A percentile compares a stretch with the other conserved stretches of the same genome.
phyloP scores from a whole-genome alignment of 1,284 basidiomycete species.

The Golubevia sp. region DNA sequence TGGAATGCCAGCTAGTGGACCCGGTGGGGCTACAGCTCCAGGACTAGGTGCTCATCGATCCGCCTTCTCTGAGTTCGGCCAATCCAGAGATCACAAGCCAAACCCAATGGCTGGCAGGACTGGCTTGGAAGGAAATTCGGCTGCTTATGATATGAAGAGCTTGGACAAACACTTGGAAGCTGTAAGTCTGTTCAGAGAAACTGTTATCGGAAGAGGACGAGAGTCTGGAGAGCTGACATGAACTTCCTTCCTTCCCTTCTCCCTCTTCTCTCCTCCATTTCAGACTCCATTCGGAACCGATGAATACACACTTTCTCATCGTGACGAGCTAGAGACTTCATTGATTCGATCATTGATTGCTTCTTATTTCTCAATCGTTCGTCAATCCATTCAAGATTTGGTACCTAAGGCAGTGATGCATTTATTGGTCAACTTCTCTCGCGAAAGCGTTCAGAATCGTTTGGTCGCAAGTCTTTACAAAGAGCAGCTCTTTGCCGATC shows the following conservation, averaged over 20 bases:
- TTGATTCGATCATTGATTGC: constrained; percentile 92
- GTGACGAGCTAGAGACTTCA: constrained; percentile 94
- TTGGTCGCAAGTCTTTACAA: constrained; percentile 91
- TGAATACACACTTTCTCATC: constrained; percentile 69
- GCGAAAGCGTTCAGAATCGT: constrained; percentile 92
- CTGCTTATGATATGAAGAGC: constrained; percentile 98
- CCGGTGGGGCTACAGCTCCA: constrained; percentile 25
- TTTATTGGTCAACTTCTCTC: constrained; percentile 92
- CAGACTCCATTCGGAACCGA: constrained; percentile 70
- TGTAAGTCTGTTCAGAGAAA: constrained; percentile 15
- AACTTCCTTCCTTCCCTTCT: not conserved
- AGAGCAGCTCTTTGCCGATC: constrained; percentile 74
- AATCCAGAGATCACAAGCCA: constrained; percentile 27
- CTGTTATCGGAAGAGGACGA: not conserved
- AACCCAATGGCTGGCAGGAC: constrained; percentile 67
- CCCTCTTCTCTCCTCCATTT: constrained; percentile 1
- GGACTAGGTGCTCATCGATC: constrained; percentile 20
- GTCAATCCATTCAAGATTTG: constrained; percentile 94
- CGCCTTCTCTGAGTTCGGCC: not conserved
- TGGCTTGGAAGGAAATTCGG: constrained; percentile 74
- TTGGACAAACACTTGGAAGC: constrained; percentile 78
- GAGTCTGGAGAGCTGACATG: not conserved
- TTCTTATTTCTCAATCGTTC: constrained; percentile 93
- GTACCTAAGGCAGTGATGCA: constrained; percentile 75
- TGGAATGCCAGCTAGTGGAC: constrained; percentile 27